A percentile compares a stretch with the other conserved stretches of the same genome.
These are phyloP conservation scores for Tetracladium maxilliforme DNA, from an alignment of 2,329 filamentous ascomycete genomes.

Conservation along the genomic window DNA sequence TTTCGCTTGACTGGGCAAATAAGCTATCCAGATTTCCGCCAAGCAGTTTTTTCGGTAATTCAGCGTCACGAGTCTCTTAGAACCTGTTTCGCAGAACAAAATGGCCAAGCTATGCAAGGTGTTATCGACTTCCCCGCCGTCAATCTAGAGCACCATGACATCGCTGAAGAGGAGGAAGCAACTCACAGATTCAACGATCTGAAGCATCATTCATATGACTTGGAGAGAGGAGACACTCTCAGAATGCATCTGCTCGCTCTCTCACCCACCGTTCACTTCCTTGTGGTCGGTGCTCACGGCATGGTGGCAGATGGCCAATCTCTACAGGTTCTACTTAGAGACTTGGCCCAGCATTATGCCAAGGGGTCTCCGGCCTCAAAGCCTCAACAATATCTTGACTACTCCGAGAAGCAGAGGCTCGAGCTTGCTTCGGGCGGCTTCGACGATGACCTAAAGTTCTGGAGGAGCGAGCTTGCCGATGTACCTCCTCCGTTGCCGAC, in stretches of 20 bases:
- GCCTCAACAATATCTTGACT: constrained; percentile 18
- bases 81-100: constrained; percentile 3
- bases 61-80: constrained; percentile 3
- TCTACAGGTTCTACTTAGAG: constrained; percentile 23
- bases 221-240: constrained; percentile 19
- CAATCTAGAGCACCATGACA: constrained; percentile 4
- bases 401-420: constrained; percentile 14
- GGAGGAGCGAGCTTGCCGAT: constrained; percentile 13
- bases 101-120: constrained; percentile 3
- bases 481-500: constrained; percentile 15
- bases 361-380: neutral
- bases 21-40: too few species aligned
- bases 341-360: constrained; percentile 15
- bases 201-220: constrained; percentile 17
- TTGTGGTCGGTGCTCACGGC: constrained; percentile 30
- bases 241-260: constrained; percentile 18
- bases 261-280: constrained; percentile 16
- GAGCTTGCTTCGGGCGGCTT: constrained; percentile 13
- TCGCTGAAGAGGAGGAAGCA: constrained; percentile 7
- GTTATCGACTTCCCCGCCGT: constrained; percentile 14
- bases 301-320: constrained; percentile 33
- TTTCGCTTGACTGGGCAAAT: too few species aligned
- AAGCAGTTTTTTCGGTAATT: too few species aligned
- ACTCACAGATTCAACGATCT: constrained; percentile 11
- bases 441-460: constrained; percentile 17